Conservation (phyloP, 2,329 filamentous ascomycete genomes). For the Fusarium globosum region DNA sequence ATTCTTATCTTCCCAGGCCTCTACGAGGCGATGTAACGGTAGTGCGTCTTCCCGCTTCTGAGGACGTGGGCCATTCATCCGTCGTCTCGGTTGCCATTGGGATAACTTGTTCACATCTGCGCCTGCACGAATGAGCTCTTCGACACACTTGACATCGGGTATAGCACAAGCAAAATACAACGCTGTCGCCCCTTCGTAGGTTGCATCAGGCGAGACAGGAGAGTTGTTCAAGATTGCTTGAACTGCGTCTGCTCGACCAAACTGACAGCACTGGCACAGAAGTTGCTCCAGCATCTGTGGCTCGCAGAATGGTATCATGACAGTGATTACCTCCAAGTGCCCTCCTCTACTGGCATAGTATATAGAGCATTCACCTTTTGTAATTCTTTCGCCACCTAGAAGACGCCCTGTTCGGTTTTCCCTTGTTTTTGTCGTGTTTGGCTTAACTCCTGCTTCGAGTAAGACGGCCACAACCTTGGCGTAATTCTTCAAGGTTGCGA, state of each 20-base stretch:
- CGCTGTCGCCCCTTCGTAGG: constrained; percentile 15
- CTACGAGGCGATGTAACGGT: constrained; percentile 19
- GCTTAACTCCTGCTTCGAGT: constrained; percentile 29
- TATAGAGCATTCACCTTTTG: constrained; percentile 27
- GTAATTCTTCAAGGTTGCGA: constrained; percentile 25
- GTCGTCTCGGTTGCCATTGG: background rate
- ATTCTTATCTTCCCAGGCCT: constrained; percentile 14
- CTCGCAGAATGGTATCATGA: constrained; percentile 35
- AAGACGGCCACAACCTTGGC: constrained; percentile 5
- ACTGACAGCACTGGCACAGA: constrained; percentile 32
- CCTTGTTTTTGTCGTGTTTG: constrained; percentile 21
- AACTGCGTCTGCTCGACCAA: constrained; percentile 19
- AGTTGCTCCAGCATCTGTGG: constrained; percentile 26
- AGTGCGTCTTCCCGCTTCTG: background rate
- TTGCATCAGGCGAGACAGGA: constrained; percentile 26
- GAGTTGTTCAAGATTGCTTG: constrained; percentile 20
- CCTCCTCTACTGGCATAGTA: constrained; percentile 31
- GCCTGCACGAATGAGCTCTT: constrained; percentile 25
- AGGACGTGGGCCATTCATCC: background rate
- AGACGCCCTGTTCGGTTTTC: background rate
- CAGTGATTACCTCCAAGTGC: constrained; percentile 16
- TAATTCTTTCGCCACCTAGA: background rate
- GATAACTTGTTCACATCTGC: constrained; percentile 25
- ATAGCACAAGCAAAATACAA: constrained; percentile 23
- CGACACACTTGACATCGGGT: constrained; percentile 16